Evolutionary conservation across 805 yeast species (phyloP).

Genomic region (Candida pseudoglaebosa): DNA sequence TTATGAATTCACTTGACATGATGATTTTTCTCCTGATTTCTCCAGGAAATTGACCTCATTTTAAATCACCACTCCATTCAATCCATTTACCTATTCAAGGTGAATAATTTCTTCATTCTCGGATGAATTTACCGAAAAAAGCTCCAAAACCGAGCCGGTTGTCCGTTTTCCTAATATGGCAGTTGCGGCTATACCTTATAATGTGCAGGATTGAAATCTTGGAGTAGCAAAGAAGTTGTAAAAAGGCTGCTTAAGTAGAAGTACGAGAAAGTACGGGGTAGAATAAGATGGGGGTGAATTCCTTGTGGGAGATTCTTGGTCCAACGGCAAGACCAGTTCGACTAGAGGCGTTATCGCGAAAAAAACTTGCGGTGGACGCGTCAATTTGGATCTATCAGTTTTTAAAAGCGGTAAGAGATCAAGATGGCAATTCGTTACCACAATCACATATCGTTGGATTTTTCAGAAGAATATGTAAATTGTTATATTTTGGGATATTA

Average conservation of each 20-base stretch:
- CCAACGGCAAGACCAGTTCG: slow-evolving; percentile 90
- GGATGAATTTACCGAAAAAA: neutral
- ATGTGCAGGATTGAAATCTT: neutral
- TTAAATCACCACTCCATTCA: neutral
- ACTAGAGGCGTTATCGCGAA: slow-evolving; percentile 76
- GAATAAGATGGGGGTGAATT: slow-evolving; percentile 89
- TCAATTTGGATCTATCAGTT: slow-evolving; percentile 98
- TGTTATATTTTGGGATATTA: slow-evolving; percentile 77
- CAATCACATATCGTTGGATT: slow-evolving; percentile 94
- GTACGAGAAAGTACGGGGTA: no score
- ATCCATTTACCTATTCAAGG: no score
- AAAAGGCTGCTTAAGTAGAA: no score
- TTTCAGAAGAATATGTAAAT: slow-evolving; percentile 86
- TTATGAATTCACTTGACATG: slow-evolving; percentile 18
- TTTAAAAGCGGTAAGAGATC: slow-evolving; percentile 87
- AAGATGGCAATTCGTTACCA: slow-evolving; percentile 69
- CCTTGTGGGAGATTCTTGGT: slow-evolving; percentile 87
- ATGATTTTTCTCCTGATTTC: neutral
- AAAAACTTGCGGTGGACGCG: slow-evolving; percentile 90
- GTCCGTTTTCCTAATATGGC: neutral
- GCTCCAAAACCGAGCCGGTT: neutral
- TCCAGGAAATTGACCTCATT: neutral
- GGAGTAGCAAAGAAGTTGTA: no score
- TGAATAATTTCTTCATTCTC: neutral
- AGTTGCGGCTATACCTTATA: neutral